These are phyloP conservation scores for Lactarius trivialis DNA, from an alignment of 768 basidiomycete genomes.

Conservation along the genomic window DNA sequence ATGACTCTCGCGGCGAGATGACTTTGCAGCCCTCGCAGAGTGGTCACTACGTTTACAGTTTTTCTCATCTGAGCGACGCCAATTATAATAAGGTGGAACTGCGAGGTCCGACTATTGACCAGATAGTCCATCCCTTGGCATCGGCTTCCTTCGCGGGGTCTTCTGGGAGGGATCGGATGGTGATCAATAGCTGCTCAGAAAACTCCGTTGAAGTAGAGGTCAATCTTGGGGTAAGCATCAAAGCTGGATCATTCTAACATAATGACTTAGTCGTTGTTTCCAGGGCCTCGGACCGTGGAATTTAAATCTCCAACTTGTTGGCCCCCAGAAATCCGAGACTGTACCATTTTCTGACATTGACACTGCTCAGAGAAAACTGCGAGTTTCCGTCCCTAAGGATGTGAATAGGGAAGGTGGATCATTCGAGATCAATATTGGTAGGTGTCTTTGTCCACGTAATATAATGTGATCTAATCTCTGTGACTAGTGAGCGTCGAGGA, in stretches of 20 bases:
- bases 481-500: constrained; percentile 77
- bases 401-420: constrained; percentile 64
- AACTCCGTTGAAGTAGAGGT: constrained; percentile 69
- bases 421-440: constrained; percentile 76
- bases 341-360: constrained; percentile 51
- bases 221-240: constrained; percentile 59
- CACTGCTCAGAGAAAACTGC: constrained; percentile 46
- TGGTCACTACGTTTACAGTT: constrained; percentile 83
- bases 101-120: constrained; percentile 71
- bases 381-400: constrained; percentile 60
- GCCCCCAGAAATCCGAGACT: constrained; percentile 58
- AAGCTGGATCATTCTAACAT: not conserved
- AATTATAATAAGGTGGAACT: constrained; percentile 77
- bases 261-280: not conserved
- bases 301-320: constrained; percentile 74
- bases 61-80: constrained; percentile 71
- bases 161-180: constrained; percentile 43
- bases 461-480: constrained; percentile 13
- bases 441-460: constrained; percentile 21
- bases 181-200: constrained; percentile 74
- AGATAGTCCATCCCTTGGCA: constrained; percentile 86
- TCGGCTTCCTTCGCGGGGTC: constrained; percentile 57
- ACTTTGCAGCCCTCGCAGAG: constrained; percentile 82
- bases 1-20: constrained; percentile 70
- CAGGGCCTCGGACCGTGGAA: constrained; percentile 91